Percentiles rank a stretch among this genome's conserved stretches.
Conservation (phyloP, 2,329 filamentous ascomycete species). For the Neopestalotiopsis sp. region DNA sequence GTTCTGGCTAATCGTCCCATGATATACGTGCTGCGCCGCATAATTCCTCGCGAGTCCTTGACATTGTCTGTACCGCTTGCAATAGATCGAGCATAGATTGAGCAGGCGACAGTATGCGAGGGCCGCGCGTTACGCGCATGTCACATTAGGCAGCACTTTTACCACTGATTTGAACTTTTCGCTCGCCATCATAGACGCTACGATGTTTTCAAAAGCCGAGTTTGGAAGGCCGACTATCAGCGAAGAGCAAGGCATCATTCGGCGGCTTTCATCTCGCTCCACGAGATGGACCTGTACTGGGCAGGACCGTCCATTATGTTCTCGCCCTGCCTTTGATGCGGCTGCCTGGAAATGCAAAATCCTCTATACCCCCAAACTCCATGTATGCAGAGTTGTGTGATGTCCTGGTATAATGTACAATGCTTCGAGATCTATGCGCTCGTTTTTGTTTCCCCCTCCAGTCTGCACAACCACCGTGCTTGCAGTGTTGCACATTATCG, state of each 20-base stretch:
- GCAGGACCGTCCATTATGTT: not conserved
- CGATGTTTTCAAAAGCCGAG: not conserved
- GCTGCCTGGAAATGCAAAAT: not conserved
- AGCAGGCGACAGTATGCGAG: not conserved
- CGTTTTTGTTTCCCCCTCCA: not conserved
- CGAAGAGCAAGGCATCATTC: not conserved
- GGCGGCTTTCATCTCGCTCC: not conserved
- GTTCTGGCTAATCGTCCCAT: not conserved
- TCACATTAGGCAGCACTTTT: not conserved
- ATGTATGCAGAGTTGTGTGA: not conserved
- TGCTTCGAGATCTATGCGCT: not conserved
- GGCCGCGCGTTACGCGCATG: not conserved
- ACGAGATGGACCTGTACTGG: not conserved
- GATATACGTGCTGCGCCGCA: not conserved
- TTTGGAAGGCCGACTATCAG: not conserved
- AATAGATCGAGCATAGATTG: not conserved
- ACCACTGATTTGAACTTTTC: not conserved
- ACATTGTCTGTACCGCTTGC: not conserved
- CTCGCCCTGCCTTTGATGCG: not conserved
- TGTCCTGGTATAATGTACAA: not conserved
- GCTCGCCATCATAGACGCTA: not conserved
- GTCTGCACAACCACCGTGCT: not conserved
- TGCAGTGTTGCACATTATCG: not conserved
- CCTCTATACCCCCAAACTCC: not conserved
- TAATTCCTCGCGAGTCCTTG: not conserved